Base-by-base conservation (phyloP, 2,329 filamentous ascomycete species). In the Scytalidium sp. region DNA sequence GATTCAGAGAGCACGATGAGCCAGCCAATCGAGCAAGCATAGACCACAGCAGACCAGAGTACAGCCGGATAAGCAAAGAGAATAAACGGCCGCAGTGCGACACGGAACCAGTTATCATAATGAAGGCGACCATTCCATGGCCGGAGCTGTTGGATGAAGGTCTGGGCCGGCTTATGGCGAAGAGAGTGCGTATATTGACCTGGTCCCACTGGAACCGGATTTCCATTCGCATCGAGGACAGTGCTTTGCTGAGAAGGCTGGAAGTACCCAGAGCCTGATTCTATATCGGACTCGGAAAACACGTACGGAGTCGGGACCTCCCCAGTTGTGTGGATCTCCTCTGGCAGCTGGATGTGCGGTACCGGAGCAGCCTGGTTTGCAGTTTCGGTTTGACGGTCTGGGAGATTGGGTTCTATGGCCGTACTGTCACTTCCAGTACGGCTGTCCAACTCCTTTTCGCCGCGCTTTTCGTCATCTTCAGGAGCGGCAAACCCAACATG, bases 1-100 rank as follows among this genome's bases (percentile, higher is more conserved):
- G 87, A 88, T 68, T 97, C 92, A 1, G 91, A 96, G 2, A 97
- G 80, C 41, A 97, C 91, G 57, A 97, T 97, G 22, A 97, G 78
- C 94, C 93, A 97, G 32, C 93, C 93, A 6, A 97, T 81, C 0
- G 91, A 94, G 59, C 94, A 85, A 0, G 91, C 76, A 65, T 97
- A 97, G 3, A 96, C 83, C 1, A 88, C 75, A 0, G 90, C 75
- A 5, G 89, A 93, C 93, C 92, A 97, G 8, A 97, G 78, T 1
- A 97, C 88, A 0, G 88, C 82, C 0, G 94, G 94, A 62, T 97
- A 97, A 1, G 86, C 81, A 60, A 86, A 96, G 1, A 97, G 78
- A 43, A 97, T 83, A 53, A 97, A 90, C 0, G 93, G 94, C 1
- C 93, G 80, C 4, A 87, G 41, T 49, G 87, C 85, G 17, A 90